Percentiles rank a stretch among this genome's conserved stretches.
These are phyloP conservation scores for Verticillium tricorpus DNA, from an alignment of 2,329 filamentous ascomycete genomes.

Conservation along the genomic window DNA sequence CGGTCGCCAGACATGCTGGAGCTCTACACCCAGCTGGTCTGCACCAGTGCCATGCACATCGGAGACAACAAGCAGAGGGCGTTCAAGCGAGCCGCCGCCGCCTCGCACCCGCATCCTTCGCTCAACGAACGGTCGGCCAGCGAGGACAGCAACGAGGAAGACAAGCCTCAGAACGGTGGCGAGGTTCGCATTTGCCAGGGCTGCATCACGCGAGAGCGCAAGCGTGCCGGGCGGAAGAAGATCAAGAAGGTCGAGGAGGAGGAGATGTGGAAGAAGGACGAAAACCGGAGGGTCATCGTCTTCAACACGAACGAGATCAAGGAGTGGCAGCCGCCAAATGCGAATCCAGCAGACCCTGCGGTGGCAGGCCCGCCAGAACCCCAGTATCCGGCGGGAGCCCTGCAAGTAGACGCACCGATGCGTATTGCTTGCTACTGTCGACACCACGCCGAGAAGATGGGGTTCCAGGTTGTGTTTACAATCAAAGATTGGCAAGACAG, in stretches of 20 bases:
- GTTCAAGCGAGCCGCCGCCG: slow-evolving; percentile 51
- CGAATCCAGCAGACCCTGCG: slow-evolving; percentile 29
- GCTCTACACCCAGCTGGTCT: slow-evolving; percentile 77
- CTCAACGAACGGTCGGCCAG: slow-evolving; percentile 17
- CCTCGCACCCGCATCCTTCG: slow-evolving; percentile 26
- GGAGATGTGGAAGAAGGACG: slow-evolving; percentile 76
- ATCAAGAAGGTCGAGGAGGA: slow-evolving; percentile 91
- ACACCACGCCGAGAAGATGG: slow-evolving; percentile 88
- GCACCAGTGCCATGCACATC: slow-evolving; percentile 85
- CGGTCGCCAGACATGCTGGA: slow-evolving; percentile 71
- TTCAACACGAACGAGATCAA: slow-evolving; percentile 89
- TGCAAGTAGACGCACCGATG: slow-evolving; percentile 85
- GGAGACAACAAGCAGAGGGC: slow-evolving; percentile 62
- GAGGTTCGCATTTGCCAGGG: slow-evolving; percentile 87
- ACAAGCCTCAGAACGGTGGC: slow-evolving; percentile 80
- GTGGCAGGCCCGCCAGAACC: slow-evolving; percentile 38
- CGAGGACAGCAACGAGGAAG: slow-evolving; percentile 57
- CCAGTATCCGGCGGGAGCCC: slow-evolving; percentile 48
- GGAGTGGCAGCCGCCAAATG: slow-evolving; percentile 63
- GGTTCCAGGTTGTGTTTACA: slow-evolving; percentile 92
- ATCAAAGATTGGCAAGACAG: slow-evolving; percentile 76
- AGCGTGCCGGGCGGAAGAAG: slow-evolving; percentile 88
- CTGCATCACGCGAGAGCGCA: slow-evolving; percentile 89
- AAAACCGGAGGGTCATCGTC: slow-evolving; percentile 77
- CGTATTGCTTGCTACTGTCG: slow-evolving; percentile 96